These are phyloP conservation scores for Candida frijolesensis DNA, from an alignment of 1,139 yeast genomes.

Conservation along the genomic window DNA sequence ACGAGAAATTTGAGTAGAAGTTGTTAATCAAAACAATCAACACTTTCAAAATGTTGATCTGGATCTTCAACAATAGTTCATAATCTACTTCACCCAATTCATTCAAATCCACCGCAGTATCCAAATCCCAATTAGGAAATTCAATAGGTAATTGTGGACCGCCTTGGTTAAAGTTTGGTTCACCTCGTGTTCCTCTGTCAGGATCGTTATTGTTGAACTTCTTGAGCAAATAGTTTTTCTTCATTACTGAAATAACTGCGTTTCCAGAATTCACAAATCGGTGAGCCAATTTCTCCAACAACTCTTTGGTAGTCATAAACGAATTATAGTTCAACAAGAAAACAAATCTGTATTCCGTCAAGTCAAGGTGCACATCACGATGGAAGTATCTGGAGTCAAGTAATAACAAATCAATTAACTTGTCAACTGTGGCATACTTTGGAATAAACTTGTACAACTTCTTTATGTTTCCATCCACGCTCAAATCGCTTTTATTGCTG, in stretches of 20 bases:
- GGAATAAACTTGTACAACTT: slow-evolving; percentile 32
- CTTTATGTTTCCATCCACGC: slow-evolving; percentile 8
- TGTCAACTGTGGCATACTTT: slow-evolving; percentile 43
- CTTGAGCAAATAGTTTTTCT: slow-evolving; percentile 23
- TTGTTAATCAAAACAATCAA: slow-evolving; percentile 70
- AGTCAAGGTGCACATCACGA: slow-evolving; percentile 39
- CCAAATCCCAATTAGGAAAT: slow-evolving; percentile 60
- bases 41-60: slow-evolving; percentile 80
- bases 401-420: slow-evolving; percentile 43
- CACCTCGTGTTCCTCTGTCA: slow-evolving; percentile 5
- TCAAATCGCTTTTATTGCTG: background rate
- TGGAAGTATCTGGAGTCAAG: slow-evolving; percentile 44
- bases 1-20: slow-evolving; percentile 75
- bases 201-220: slow-evolving; percentile 7
- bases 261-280: slow-evolving; percentile 50
- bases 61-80: slow-evolving; percentile 67
- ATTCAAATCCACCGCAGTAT: slow-evolving; percentile 35
- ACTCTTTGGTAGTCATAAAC: slow-evolving; percentile 44
- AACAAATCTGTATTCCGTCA: slow-evolving; percentile 47
- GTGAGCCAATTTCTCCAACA: slow-evolving; percentile 46
- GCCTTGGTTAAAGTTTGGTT: slow-evolving; percentile 7
- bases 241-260: slow-evolving; percentile 51
- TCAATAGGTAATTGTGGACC: slow-evolving; percentile 16
- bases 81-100: slow-evolving; percentile 52
- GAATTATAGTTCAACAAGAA: slow-evolving; percentile 47